These are phyloP conservation scores for Malassezia equina DNA, from an alignment of 1,284 basidiomycete species.

Conservation along the genomic window DNA sequence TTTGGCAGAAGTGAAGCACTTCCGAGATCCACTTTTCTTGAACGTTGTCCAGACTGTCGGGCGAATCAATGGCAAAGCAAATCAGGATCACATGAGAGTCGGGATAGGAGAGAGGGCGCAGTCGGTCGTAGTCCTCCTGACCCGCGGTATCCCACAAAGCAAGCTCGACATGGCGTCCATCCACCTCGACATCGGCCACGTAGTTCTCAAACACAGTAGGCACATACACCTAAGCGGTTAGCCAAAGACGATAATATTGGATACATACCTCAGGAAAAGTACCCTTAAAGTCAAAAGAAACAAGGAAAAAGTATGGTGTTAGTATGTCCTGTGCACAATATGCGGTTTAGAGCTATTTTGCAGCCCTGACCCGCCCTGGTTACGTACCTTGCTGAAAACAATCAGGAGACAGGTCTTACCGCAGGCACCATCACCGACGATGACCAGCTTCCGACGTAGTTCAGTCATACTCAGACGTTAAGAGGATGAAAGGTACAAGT, in stretches of 20 bases:
- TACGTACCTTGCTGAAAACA: conserved; percentile 62
- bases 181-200: conserved; percentile 78
- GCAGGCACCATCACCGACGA: conserved; percentile 53
- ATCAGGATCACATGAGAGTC: conserved; percentile 88
- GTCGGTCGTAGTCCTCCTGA: conserved; percentile 62
- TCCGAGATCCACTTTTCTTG: conserved; percentile 96
- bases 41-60: conserved; percentile 84
- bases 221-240: conserved; percentile 63
- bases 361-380: background rate
- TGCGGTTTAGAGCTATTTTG: background rate
- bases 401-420: conserved; percentile 77
- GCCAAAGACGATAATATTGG: background rate
- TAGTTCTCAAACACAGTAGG: conserved; percentile 87
- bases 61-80: conserved; percentile 84
- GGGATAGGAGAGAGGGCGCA: conserved; percentile 62
- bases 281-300: conserved; percentile 51
- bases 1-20: conserved; percentile 81
- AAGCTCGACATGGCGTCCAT: conserved; percentile 80
- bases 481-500: background rate
- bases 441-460: conserved; percentile 45
- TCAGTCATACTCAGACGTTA: conserved; percentile 27
- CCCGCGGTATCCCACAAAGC: conserved; percentile 93
- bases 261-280: conserved; percentile 75
- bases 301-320: conserved; percentile 1
- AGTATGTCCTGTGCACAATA: conserved; percentile 3